Conservation (phyloP, 2,329 filamentous ascomycete genomes). For the Botrytis galanthina region DNA sequence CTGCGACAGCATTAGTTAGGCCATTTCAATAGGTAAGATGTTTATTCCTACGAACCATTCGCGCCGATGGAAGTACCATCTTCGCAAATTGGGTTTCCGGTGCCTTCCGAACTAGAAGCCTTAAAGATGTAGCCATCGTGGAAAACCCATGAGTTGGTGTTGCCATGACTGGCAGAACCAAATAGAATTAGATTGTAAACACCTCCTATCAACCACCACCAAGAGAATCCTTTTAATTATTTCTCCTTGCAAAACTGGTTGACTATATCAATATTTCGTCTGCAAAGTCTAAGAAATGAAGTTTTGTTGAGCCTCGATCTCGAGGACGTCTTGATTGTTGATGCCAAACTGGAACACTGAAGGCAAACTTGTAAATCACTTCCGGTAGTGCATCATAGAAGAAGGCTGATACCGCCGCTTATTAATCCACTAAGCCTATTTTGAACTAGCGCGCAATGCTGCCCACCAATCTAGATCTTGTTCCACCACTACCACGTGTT, state of each 20-base stretch:
- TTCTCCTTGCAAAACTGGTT: not conserved
- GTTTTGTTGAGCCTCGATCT: slow-evolving; percentile 1
- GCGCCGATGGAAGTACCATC: not conserved
- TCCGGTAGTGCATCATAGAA: not conserved
- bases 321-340: not conserved
- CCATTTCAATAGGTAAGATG: not conserved
- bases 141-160: slow-evolving; percentile 5
- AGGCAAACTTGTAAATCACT: slow-evolving; percentile 8
- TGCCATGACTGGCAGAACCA: slow-evolving; percentile 21
- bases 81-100: slow-evolving; percentile 10
- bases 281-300: not conserved
- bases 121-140: slow-evolving; percentile 16
- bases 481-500: not conserved
- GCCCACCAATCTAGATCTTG: not conserved
- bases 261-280: not conserved
- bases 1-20: slow-evolving; percentile 9
- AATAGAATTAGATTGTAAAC: slow-evolving; percentile 8
- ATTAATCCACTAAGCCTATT: not conserved
- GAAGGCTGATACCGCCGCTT: not conserved
- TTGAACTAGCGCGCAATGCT: not conserved
- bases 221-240: not conserved
- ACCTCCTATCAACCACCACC: slow-evolving; percentile 22
- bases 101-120: slow-evolving; percentile 4
- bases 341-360: slow-evolving; percentile 11
- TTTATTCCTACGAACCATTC: slow-evolving; percentile 14